phyloP scores from a whole-genome alignment of 768 basidiomycete genomes.

The Hericium erinaceus region DNA sequence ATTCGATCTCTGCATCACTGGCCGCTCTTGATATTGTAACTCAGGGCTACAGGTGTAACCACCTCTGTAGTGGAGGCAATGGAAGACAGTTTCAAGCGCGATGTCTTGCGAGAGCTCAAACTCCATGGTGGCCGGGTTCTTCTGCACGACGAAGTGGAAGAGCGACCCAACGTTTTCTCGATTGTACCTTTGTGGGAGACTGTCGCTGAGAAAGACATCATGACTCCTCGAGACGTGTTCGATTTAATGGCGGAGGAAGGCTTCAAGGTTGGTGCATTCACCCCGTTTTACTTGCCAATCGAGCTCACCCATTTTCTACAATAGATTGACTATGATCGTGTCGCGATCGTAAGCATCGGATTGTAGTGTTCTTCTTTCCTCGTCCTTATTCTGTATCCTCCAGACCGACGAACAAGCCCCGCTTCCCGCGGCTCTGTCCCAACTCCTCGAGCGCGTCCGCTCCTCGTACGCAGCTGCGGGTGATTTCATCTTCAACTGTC shows the following conservation, averaged over 20 bases:
- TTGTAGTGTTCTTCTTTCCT: background rate
- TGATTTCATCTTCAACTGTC: conserved; percentile 92
- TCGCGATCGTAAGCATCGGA: conserved; percentile 64
- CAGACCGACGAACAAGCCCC: conserved; percentile 98
- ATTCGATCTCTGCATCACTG: background rate
- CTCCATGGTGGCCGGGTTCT: conserved; percentile 68
- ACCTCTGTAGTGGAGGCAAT: conserved; percentile 86
- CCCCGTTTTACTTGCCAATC: conserved; percentile 3
- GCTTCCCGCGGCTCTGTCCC: conserved; percentile 75
- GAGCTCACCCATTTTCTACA: background rate
- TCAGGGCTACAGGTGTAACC: conserved; percentile 87
- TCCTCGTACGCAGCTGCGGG: conserved; percentile 45
- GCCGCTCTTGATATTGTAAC: background rate
- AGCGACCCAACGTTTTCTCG: conserved; percentile 79
- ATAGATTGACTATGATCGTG: conserved; percentile 79
- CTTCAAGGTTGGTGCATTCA: conserved; percentile 42
- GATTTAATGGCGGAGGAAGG: conserved; percentile 67
- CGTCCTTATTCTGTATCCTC: background rate
- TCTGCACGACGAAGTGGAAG: conserved; percentile 93
- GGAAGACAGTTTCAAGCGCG: conserved; percentile 81
- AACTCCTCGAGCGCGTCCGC: conserved; percentile 68
- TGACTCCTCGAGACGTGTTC: conserved; percentile 83
- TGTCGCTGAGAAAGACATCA: conserved; percentile 69
- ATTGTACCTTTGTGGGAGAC: conserved; percentile 95
- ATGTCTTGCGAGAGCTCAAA: conserved; percentile 77